Conservation (phyloP, 2,329 filamentous ascomycete genomes). For the Scytalidium sp. region DNA sequence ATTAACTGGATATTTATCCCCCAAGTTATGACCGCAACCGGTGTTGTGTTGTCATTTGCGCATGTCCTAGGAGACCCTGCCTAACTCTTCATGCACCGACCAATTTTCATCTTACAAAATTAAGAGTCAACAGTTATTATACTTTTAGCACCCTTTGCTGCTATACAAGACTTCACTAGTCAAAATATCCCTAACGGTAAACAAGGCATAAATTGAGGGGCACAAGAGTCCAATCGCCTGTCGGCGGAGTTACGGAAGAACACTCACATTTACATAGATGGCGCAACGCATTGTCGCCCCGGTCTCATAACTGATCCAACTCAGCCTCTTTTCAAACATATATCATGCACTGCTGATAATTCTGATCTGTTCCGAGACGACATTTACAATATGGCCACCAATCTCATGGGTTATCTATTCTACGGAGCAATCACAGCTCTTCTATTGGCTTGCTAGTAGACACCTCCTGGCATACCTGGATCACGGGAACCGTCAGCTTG, state of each 20-base stretch:
- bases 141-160: too few relatives aligned
- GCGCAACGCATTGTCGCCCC: neutral
- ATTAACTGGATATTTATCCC: too few relatives aligned
- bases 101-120: too few relatives aligned
- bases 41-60: too few relatives aligned
- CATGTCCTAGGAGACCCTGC: too few relatives aligned
- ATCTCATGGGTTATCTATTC: neutral
- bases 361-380: neutral
- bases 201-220: too few relatives aligned
- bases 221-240: too few relatives aligned
- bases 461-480: neutral
- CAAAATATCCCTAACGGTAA: too few relatives aligned
- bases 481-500: neutral
- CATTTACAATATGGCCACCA: neutral
- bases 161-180: too few relatives aligned
- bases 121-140: too few relatives aligned
- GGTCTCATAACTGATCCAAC: neutral
- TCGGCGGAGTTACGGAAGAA: neutral
- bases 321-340: neutral
- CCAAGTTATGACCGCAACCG: too few relatives aligned
- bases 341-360: neutral
- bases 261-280: neutral
- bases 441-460: neutral
- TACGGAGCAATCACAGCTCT: neutral
- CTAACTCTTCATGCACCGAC: too few relatives aligned